Evolutionary conservation across 2,329 filamentous ascomycete genomes (phyloP).

Genomic region (Fusarium sp.): DNA sequence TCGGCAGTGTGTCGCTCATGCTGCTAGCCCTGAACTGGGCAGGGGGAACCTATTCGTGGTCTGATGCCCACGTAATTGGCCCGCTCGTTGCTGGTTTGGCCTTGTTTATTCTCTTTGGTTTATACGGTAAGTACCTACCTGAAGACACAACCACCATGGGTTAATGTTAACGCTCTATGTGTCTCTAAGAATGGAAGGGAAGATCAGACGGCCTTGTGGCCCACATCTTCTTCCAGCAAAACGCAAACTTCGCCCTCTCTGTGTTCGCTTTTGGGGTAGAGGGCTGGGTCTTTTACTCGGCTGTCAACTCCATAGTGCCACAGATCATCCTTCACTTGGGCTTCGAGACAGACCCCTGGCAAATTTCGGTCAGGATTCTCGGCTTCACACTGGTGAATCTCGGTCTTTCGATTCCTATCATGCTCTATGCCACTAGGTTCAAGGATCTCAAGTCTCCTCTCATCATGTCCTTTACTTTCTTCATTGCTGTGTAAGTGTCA

Average conservation of each 20-base stretch:
- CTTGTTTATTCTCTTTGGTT: constrained; percentile 1
- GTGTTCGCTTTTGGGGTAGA: constrained; percentile 10
- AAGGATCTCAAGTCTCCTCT: constrained; percentile 15
- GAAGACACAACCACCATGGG: background rate
- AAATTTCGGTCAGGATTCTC: constrained; percentile 7
- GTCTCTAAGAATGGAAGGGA: constrained; percentile 5
- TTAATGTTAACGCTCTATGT: background rate
- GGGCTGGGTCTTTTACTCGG: constrained; percentile 12
- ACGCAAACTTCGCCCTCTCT: constrained; percentile 13
- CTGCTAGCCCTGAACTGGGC: constrained; percentile 11
- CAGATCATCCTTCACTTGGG: constrained; percentile 10
- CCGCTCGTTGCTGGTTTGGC: constrained; percentile 4
- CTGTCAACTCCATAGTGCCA: constrained; percentile 10
- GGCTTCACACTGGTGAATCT: constrained; percentile 9
- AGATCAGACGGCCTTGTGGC: constrained; percentile 10
- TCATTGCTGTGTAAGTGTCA: background rate
- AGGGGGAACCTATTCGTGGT: constrained; percentile 5
- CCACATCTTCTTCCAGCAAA: constrained; percentile 10
- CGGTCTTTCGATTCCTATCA: constrained; percentile 12
- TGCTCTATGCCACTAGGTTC: constrained; percentile 6
- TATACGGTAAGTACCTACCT: constrained; percentile 6
- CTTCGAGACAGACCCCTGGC: constrained; percentile 10
- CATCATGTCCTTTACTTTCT: constrained; percentile 9
- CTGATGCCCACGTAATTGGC: constrained; percentile 2
- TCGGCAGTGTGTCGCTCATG: constrained; percentile 8